These are phyloP conservation scores for Magnusiomyces paraingens DNA, from an alignment of 1,139 yeast genomes.

Conservation along the genomic window DNA sequence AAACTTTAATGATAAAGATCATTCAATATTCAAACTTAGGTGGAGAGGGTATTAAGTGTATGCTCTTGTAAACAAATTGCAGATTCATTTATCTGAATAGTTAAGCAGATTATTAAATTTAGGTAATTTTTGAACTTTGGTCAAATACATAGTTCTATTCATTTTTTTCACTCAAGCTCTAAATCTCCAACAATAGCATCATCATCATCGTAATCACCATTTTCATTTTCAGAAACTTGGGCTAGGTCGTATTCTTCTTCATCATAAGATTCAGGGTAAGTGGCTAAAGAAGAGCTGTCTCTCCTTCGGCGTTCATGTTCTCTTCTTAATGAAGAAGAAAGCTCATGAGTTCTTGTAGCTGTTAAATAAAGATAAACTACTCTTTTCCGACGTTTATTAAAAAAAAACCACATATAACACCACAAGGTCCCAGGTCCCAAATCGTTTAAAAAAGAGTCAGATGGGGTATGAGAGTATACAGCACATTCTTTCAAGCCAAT, in stretches of 20 bases:
- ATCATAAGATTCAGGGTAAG: conserved; percentile 34
- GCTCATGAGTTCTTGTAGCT: conserved; percentile 30
- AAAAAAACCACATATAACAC: conserved; percentile 90
- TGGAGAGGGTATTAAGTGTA: too few relatives aligned
- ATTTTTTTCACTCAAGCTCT: conserved; percentile 30
- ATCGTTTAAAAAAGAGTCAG: conserved; percentile 68
- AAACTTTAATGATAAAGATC: too few relatives aligned
- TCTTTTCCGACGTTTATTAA: conserved; percentile 83
- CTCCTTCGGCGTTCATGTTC: conserved; percentile 6
- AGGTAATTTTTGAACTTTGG: not conserved
- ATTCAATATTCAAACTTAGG: too few relatives aligned
- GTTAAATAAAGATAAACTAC: conserved; percentile 73
- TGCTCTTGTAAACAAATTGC: too few relatives aligned
- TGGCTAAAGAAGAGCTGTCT: conserved; percentile 1
- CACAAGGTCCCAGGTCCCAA: conserved; percentile 69
- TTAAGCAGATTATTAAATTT: not conserved
- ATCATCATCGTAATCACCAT: conserved; percentile 22
- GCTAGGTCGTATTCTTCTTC: conserved; percentile 47
- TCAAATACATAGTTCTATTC: not conserved
- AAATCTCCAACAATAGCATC: conserved; percentile 37
- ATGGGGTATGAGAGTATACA: conserved; percentile 72
- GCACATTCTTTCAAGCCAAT: conserved; percentile 75
- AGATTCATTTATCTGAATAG: too few relatives aligned
- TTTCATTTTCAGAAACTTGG: conserved; percentile 24
- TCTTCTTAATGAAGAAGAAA: conserved; percentile 21